phyloP scores from a whole-genome alignment of 257 asterid species.

The Rauvolfia tetraphylla region DNA sequence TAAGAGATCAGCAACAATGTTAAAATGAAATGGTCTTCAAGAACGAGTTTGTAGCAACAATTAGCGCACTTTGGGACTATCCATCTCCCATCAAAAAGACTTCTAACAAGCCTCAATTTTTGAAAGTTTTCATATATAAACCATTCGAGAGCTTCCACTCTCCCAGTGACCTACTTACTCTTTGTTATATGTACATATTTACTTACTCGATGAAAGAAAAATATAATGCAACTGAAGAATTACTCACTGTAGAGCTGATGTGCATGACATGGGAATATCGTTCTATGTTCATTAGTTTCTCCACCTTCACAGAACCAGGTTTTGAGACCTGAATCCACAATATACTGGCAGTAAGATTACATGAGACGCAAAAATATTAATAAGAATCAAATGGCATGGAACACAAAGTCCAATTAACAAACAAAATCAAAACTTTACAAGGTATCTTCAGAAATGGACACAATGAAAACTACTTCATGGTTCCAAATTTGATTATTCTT shows the following conservation, averaged over 20 bases:
- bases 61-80: not conserved
- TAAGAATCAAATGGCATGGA: not conserved
- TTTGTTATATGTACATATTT: not conserved
- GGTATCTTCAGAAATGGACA: not conserved
- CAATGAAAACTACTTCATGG: not conserved
- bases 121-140: not conserved
- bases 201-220: not conserved
- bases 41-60: not conserved
- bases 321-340: slow-evolving; percentile 67
- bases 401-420: not conserved
- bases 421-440: not conserved
- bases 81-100: not conserved
- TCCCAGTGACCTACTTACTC: not conserved
- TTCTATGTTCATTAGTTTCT: slow-evolving; percentile 88
- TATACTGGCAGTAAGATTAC: not conserved
- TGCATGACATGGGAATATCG: slow-evolving; percentile 99
- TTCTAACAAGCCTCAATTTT: not conserved
- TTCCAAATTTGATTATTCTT: not conserved
- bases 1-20: not conserved
- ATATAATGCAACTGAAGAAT: slow-evolving; percentile 4
- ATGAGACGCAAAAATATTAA: not conserved
- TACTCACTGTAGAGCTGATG: slow-evolving; percentile 91
- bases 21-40: not conserved
- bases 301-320: slow-evolving; percentile 91
- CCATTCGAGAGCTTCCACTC: not conserved